These are phyloP conservation scores for Setomelanomma holmii DNA, from an alignment of 2,329 filamentous ascomycete species.

Conservation along the genomic window DNA sequence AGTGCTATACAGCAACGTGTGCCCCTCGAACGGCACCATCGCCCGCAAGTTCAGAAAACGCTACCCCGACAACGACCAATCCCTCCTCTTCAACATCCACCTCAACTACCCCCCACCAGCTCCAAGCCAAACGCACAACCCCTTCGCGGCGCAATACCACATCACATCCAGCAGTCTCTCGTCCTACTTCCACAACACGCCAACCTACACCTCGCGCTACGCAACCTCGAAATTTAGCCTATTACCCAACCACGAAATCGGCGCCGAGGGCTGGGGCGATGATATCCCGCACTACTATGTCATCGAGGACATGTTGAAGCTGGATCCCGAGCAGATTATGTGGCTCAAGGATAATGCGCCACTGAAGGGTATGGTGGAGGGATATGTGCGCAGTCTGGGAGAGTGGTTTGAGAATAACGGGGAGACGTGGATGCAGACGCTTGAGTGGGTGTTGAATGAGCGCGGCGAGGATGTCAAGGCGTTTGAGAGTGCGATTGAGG, in stretches of 20 bases:
- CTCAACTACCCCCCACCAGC: conserved; percentile 55
- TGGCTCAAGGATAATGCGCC: conserved; percentile 64
- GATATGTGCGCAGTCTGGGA: conserved; percentile 59
- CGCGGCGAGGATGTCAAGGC: conserved; percentile 60
- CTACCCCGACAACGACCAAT: conserved; percentile 57
- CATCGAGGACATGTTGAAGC: conserved; percentile 69
- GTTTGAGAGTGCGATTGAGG: conserved; percentile 70
- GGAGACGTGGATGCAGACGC: conserved; percentile 66
- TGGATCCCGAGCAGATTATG: conserved; percentile 66
- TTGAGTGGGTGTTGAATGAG: conserved; percentile 64
- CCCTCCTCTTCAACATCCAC: conserved; percentile 61
- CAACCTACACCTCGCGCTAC: conserved; percentile 47
- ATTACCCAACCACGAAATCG: conserved; percentile 59
- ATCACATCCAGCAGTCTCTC: conserved; percentile 33
- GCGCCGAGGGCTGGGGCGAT: conserved; percentile 69
- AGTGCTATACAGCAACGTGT: conserved; percentile 64
- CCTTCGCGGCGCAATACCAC: conserved; percentile 27
- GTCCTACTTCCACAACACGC: conserved; percentile 47
- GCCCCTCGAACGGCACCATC: conserved; percentile 67
- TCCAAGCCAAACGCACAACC: conserved; percentile 42
- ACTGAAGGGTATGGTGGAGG: conserved; percentile 64
- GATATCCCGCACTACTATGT: conserved; percentile 70
- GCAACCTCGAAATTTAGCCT: conserved; percentile 56
- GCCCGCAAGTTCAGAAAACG: conserved; percentile 65
- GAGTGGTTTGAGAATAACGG: conserved; percentile 69